A percentile compares a stretch with the other conserved stretches of the same genome.
Evolutionary conservation across 148 eudicot species (phyloP).

Genomic region (Amaranthus cruentus): DNA sequence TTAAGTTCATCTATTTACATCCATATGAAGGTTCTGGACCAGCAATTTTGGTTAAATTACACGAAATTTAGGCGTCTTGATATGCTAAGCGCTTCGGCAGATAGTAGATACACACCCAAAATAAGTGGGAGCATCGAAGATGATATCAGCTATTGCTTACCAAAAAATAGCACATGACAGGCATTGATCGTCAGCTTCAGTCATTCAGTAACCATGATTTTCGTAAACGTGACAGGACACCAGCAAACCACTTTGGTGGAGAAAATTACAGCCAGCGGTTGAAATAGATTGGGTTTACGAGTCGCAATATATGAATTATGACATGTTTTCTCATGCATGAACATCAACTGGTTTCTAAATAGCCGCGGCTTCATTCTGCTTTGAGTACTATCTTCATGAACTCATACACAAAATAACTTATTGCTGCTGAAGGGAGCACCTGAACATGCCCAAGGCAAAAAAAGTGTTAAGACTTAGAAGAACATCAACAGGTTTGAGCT

Average conservation of each 20-base stretch:
- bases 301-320: not conserved
- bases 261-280: slow-evolving; percentile 4
- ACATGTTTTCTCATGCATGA: slow-evolving; percentile 2
- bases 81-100: not conserved
- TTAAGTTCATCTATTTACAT: slow-evolving; percentile 11
- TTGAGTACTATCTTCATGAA: slow-evolving; percentile 61
- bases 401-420: slow-evolving; percentile 64
- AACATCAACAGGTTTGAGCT: not conserved
- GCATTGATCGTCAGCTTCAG: slow-evolving; percentile 7
- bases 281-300: slow-evolving; percentile 6
- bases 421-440: slow-evolving; percentile 69
- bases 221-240: not conserved
- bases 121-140: not conserved
- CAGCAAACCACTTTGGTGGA: not conserved
- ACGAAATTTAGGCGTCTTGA: slow-evolving; percentile 3
- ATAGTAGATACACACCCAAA: not conserved
- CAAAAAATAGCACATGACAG: not conserved
- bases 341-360: not conserved
- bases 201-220: not conserved
- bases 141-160: not conserved
- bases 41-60: slow-evolving; percentile 5
- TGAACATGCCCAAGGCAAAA: slow-evolving; percentile 26
- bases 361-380: slow-evolving; percentile 39
- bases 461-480: not conserved
- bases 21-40: not conserved